Conservation (phyloP, 2,329 filamentous ascomycete genomes). For the Helotiales sp. region DNA sequence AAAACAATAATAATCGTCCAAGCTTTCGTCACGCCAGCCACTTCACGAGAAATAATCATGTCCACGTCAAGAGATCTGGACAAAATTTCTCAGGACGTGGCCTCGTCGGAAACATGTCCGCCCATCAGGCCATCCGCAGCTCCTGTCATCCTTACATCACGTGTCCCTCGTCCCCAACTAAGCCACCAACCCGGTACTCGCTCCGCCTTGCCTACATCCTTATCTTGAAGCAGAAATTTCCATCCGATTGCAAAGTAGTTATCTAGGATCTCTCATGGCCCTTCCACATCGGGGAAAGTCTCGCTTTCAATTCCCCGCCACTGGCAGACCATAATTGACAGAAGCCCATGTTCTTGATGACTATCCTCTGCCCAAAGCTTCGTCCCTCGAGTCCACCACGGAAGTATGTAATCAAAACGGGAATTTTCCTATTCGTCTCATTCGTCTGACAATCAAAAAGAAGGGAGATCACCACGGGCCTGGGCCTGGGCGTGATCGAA, state of each 20-base stretch:
- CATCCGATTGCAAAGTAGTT: conserved; percentile 5
- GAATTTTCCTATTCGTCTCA: conserved; percentile 5
- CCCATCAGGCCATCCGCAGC: background rate
- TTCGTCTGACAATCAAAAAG: conserved; percentile 8
- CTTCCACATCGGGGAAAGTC: background rate
- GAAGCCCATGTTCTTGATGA: background rate
- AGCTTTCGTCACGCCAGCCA: background rate
- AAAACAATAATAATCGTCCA: background rate
- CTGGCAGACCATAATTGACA: conserved; percentile 1
- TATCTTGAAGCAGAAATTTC: conserved; percentile 9
- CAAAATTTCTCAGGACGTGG: background rate
- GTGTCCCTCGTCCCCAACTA: conserved; percentile 1
- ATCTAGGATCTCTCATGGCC: background rate
- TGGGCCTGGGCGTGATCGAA: conserved; percentile 4
- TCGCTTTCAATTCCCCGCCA: background rate
- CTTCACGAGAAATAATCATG: no score
- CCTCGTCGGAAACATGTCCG: background rate
- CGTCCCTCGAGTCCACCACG: conserved; percentile 15
- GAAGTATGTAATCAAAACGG: conserved; percentile 9
- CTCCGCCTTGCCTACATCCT: conserved; percentile 7
- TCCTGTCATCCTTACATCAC: conserved; percentile 4
- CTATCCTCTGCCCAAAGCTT: conserved; percentile 12
- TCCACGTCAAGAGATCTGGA: no score
- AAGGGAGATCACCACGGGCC: conserved; percentile 1
- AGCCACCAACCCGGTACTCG: conserved; percentile 7